Conservation (phyloP, 768 basidiomycete genomes). For the Russula lepida region DNA sequence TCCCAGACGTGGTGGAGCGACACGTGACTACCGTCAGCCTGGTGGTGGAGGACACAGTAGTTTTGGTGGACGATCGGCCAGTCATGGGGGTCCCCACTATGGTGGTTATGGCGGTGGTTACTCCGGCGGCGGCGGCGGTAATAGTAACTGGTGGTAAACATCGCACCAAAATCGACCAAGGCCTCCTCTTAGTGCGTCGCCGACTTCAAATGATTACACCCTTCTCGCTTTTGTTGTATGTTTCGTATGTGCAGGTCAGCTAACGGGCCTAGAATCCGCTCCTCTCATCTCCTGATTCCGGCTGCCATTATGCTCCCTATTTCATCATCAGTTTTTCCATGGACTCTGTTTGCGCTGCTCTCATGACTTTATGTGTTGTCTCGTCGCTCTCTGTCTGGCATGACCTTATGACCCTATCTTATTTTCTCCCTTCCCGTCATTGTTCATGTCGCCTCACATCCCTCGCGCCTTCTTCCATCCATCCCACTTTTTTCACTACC, state of each 20-base stretch:
- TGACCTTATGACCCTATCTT: conserved; percentile 23
- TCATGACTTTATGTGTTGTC: conserved; percentile 46
- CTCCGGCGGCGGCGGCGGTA: conserved; percentile 24
- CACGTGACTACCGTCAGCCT: conserved; percentile 35
- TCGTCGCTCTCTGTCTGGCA: conserved; percentile 43
- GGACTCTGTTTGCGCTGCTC: conserved; percentile 51
- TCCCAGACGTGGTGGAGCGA: conserved; percentile 52
- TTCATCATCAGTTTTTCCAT: conserved; percentile 19
- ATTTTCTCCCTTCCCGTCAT: conserved; percentile 21
- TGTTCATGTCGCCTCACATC: conserved; percentile 34
- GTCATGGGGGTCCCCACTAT: conserved; percentile 27
- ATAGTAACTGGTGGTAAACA: conserved; percentile 43
- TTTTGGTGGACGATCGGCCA: conserved; percentile 28
- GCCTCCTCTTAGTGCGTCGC: neutral
- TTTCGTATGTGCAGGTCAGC: conserved; percentile 4
- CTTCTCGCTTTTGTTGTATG: conserved; percentile 1
- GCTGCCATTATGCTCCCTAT: conserved; percentile 5
- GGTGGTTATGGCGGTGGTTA: conserved; percentile 26
- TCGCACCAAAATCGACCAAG: conserved; percentile 2
- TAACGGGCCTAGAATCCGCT: neutral
- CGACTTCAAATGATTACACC: neutral
- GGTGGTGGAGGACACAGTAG: conserved; percentile 30
- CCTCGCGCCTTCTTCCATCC: conserved; percentile 28
- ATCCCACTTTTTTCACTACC: conserved; percentile 19
- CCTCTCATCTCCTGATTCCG: neutral